Conservation (phyloP, 192 early-diverging fungal genomes). For the Coemansia asiatica region DNA sequence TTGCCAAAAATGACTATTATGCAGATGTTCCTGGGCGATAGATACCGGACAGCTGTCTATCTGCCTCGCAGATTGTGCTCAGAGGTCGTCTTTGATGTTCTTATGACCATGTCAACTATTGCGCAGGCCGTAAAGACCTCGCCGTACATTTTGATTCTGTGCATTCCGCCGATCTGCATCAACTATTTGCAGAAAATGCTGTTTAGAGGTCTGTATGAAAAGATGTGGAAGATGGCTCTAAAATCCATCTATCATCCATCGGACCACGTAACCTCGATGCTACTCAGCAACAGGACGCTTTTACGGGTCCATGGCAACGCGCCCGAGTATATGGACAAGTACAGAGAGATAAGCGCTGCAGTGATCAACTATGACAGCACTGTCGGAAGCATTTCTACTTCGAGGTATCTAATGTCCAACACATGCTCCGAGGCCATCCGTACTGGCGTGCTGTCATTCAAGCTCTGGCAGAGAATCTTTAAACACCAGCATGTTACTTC, state of each 20-base stretch:
- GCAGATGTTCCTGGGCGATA: background rate
- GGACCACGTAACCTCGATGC: background rate
- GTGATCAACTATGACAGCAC: background rate
- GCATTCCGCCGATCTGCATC: background rate
- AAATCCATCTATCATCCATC: background rate
- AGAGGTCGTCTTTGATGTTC: background rate
- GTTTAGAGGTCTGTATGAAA: background rate
- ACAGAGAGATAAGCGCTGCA: background rate
- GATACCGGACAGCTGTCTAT: background rate
- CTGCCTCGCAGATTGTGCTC: background rate
- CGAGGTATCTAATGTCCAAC: background rate
- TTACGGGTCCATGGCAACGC: slow-evolving; percentile 1
- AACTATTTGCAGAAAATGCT: background rate
- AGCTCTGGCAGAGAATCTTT: slow-evolving; percentile 1
- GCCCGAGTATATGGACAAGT: background rate
- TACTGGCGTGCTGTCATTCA: background rate
- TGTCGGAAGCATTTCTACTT: background rate
- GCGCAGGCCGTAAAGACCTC: background rate
- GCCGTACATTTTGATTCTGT: background rate
- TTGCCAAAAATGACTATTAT: slow-evolving; percentile 21
- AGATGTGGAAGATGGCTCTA: background rate
- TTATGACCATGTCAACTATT: background rate
- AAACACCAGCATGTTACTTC: background rate
- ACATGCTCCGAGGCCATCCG: slow-evolving; percentile 6
- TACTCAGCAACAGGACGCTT: slow-evolving; percentile 4